phyloP scores from a whole-genome alignment of 1,284 basidiomycete genomes.

The Ceraceosorus bombacis region DNA sequence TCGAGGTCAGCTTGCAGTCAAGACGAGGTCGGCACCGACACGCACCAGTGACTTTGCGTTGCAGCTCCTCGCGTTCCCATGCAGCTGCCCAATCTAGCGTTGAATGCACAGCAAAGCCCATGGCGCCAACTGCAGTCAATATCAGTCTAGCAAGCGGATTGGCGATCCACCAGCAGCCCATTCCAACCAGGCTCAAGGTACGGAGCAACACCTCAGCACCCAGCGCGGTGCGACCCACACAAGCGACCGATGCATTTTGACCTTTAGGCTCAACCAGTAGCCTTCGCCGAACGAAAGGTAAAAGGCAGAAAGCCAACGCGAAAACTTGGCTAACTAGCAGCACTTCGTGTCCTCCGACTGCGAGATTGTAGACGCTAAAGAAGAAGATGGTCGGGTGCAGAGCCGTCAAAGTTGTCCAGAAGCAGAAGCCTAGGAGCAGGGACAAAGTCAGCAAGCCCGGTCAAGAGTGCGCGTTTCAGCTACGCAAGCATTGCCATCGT shows the following conservation, averaged over 20 bases:
- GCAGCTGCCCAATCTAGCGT: conserved; percentile 36
- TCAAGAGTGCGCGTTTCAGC: background rate
- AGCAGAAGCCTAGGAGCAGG: conserved; percentile 62
- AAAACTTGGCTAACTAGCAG: conserved; percentile 35
- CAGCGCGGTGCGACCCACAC: background rate
- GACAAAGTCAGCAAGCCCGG: background rate
- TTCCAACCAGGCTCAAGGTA: background rate
- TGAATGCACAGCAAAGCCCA: conserved; percentile 21
- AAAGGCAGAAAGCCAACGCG: conserved; percentile 21
- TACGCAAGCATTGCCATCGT: background rate
- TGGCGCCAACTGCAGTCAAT: conserved; percentile 21
- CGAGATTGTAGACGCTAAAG: conserved; percentile 42
- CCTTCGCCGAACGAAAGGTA: conserved; percentile 5
- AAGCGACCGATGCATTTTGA: background rate
- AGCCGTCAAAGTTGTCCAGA: conserved; percentile 79
- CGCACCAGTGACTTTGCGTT: conserved; percentile 14
- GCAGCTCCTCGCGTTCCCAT: conserved; percentile 30
- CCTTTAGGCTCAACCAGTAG: background rate
- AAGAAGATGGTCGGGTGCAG: conserved; percentile 58
- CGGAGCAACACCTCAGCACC: background rate
- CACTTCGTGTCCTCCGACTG: conserved; percentile 36
- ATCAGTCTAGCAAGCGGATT: conserved; percentile 24
- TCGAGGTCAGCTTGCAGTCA: background rate
- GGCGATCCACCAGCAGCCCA: conserved; percentile 19
- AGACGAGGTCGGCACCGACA: too few species aligned